phyloP scores from a whole-genome alignment of 108 stramenopile genomes.

The Mayamaea pseudoterrestris region DNA sequence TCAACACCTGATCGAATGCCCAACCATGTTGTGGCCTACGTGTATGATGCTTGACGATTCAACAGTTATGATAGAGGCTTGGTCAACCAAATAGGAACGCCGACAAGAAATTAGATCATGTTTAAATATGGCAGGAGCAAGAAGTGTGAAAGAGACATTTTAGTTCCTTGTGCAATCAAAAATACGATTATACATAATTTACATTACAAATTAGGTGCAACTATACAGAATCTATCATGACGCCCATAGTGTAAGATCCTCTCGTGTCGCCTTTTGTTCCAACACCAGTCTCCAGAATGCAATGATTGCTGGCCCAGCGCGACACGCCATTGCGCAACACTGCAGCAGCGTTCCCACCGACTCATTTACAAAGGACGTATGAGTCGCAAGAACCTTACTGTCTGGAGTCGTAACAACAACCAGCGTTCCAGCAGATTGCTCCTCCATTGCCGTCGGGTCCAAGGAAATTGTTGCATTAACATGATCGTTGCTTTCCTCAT shows the following conservation, averaged over 20 bases:
- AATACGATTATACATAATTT: too few species aligned
- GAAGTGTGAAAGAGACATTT: too few species aligned
- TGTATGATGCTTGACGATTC: too few species aligned
- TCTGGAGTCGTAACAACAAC: conserved; percentile 21
- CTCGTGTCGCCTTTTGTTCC: conserved; percentile 54
- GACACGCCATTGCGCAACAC: conserved; percentile 15
- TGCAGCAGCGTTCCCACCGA: conserved; percentile 4
- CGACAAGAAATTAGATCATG: too few species aligned
- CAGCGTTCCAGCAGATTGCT: conserved; percentile 26
- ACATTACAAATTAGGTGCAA: too few species aligned
- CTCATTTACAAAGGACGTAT: conserved; percentile 14
- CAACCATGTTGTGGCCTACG: too few species aligned
- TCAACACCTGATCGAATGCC: too few species aligned
- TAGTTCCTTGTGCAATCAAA: too few species aligned
- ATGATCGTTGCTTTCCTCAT: not conserved
- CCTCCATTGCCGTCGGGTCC: conserved; percentile 30
- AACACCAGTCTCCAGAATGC: conserved; percentile 72
- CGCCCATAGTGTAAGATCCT: conserved; percentile 44
- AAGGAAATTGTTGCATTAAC: conserved; percentile 16
- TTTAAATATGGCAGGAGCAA: too few species aligned
- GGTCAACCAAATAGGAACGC: too few species aligned
- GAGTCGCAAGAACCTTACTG: conserved; percentile 16
- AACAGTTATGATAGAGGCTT: too few species aligned
- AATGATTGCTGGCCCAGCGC: conserved; percentile 48
- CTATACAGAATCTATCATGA: too few species aligned